A percentile compares a stretch with the other conserved stretches of the same genome.
These are phyloP conservation scores for Gnomoniopsis sp. DNA, from an alignment of 2,329 filamentous ascomycete genomes.

Conservation along the genomic window DNA sequence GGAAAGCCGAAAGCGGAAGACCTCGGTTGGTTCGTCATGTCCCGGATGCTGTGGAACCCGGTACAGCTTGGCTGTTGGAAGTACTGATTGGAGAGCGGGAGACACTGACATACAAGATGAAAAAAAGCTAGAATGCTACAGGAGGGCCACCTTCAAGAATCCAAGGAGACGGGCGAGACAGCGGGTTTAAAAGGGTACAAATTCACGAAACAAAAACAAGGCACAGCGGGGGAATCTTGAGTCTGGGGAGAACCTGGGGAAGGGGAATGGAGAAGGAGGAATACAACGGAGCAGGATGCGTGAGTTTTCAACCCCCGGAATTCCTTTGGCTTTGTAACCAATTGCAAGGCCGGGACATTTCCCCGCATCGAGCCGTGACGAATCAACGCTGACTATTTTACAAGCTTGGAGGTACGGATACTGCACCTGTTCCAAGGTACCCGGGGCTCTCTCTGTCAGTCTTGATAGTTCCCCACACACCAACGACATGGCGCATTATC, in stretches of 20 bases:
- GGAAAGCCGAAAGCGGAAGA: neutral
- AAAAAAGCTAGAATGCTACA: neutral
- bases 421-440: neutral
- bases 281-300: neutral
- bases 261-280: neutral
- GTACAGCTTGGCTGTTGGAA: neutral
- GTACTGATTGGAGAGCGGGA: neutral
- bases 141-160: neutral
- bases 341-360: neutral
- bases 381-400: slow-evolving; percentile 12
- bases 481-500: too few relatives aligned
- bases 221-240: neutral
- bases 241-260: neutral
- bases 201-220: slow-evolving; percentile 10
- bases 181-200: slow-evolving; percentile 11
- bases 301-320: slow-evolving; percentile 3
- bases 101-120: neutral
- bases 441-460: neutral
- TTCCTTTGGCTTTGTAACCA: neutral
- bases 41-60: slow-evolving; percentile 8
- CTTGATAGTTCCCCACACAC: neutral
- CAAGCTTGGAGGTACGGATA: too few relatives aligned
- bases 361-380: slow-evolving; percentile 12
- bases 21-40: slow-evolving; percentile 10
- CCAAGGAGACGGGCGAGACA: neutral